Evolutionary conservation across 129 eudicot genomes (phyloP).

Genomic region (Kitagawia praeruptora): DNA sequence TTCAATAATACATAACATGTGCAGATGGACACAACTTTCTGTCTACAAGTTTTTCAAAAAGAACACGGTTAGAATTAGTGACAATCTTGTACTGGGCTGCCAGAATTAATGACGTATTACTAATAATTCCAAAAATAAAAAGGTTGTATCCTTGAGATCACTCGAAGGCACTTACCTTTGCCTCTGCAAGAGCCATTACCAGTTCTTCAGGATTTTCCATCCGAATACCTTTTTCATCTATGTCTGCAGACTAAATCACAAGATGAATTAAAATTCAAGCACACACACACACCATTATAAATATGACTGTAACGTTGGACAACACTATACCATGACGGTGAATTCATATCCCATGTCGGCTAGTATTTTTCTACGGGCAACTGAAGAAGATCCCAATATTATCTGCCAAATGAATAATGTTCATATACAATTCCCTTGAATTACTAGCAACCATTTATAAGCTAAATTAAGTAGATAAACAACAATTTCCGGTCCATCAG

Average conservation of each 20-base stretch:
- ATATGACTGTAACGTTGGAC: too few relatives aligned
- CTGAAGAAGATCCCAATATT: conserved; percentile 52
- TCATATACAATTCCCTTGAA: neutral
- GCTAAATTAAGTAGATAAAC: neutral
- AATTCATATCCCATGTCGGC: conserved; percentile 52
- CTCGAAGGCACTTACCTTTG: conserved; percentile 26
- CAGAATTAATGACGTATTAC: neutral
- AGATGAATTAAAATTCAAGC: neutral
- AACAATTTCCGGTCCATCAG: neutral
- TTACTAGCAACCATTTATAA: neutral
- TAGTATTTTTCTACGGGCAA: conserved; percentile 38
- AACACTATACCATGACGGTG: conserved; percentile 30
- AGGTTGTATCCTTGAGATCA: neutral
- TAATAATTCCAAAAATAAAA: neutral
- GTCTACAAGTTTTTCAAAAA: neutral
- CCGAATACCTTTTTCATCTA: conserved; percentile 55
- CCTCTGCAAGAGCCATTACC: conserved; percentile 66
- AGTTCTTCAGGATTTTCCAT: conserved; percentile 46
- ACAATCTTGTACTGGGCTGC: neutral
- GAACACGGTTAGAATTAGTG: neutral
- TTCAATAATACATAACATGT: neutral
- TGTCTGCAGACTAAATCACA: conserved; percentile 44
- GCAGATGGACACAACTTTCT: neutral
- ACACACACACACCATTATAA: neutral
- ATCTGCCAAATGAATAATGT: conserved; percentile 23